Conservation (phyloP, 2,329 filamentous ascomycete species). For the Nectriaceae sp. region DNA sequence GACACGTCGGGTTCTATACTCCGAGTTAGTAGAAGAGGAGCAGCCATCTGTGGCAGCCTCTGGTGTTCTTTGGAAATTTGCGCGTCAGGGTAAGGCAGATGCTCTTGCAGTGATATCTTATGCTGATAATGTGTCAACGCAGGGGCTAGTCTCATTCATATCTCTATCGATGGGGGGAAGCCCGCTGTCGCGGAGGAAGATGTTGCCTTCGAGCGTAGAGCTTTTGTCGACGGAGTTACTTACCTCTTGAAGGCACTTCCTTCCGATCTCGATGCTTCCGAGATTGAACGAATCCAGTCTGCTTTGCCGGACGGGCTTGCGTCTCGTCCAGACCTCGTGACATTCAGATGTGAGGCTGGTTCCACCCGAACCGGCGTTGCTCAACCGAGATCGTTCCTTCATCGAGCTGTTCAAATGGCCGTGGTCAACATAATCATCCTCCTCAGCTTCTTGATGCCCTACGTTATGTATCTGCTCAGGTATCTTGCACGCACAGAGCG, state of each 20-base stretch:
- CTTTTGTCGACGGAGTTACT: conserved; percentile 64
- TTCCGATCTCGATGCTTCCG: conserved; percentile 54
- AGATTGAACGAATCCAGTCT: conserved; percentile 42
- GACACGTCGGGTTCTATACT: conserved; percentile 29
- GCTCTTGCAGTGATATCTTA: background rate
- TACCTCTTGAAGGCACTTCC: conserved; percentile 68
- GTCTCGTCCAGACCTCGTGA: background rate
- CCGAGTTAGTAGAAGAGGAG: conserved; percentile 21
- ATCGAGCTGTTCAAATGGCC: conserved; percentile 56
- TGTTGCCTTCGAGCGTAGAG: conserved; percentile 50
- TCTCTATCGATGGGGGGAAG: conserved; percentile 30
- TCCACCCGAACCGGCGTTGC: background rate
- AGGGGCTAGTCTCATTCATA: conserved; percentile 31
- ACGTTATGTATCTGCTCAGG: conserved; percentile 55
- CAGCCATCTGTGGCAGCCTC: conserved; percentile 29
- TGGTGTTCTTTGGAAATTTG: conserved; percentile 36
- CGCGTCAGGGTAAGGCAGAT: conserved; percentile 30
- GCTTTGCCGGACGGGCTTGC: conserved; percentile 26
- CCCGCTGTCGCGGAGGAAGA: conserved; percentile 25
- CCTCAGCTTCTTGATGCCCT: conserved; percentile 62
- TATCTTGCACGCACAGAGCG: conserved; percentile 64
- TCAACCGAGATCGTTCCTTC: conserved; percentile 51
- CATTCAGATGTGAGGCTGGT: conserved; percentile 4
- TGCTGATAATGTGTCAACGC: background rate
- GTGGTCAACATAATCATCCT: conserved; percentile 62